These are phyloP conservation scores for Fusarium sambucinum DNA, from an alignment of 2,329 filamentous ascomycete species.

Conservation along the genomic window DNA sequence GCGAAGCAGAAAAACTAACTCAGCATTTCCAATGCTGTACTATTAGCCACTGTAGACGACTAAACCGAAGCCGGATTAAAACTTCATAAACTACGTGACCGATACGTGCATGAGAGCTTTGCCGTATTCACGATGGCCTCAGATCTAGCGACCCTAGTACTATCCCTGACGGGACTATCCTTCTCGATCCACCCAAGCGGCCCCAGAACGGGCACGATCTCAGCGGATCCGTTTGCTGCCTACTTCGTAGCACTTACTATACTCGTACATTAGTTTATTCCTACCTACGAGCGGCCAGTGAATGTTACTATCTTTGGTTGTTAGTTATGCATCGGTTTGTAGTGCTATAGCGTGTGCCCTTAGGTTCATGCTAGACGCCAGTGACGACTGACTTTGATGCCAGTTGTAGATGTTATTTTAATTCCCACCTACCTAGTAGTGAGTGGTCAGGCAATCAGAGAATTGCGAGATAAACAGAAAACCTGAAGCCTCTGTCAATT, in stretches of 20 bases:
- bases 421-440: neutral
- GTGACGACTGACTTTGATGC: neutral
- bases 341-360: neutral
- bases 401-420: neutral
- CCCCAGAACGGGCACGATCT: conserved; percentile 17
- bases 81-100: neutral
- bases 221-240: conserved; percentile 13
- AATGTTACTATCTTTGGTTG: neutral
- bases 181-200: conserved; percentile 32
- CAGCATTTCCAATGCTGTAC: neutral
- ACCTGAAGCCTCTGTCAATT: neutral
- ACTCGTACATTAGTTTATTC: neutral
- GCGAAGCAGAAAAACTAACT: too few relatives aligned
- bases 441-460: neutral
- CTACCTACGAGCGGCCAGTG: neutral
- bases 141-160: conserved; percentile 36
- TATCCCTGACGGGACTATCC: conserved; percentile 27
- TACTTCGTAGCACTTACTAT: neutral
- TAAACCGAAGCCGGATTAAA: neutral
- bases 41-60: neutral
- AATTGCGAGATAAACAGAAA: neutral
- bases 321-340: neutral
- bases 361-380: neutral
- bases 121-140: conserved; percentile 37
- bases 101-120: conserved; percentile 22